These are phyloP conservation scores for Daphne laureola DNA, from an alignment of 441 rosid species.

Conservation along the genomic window DNA sequence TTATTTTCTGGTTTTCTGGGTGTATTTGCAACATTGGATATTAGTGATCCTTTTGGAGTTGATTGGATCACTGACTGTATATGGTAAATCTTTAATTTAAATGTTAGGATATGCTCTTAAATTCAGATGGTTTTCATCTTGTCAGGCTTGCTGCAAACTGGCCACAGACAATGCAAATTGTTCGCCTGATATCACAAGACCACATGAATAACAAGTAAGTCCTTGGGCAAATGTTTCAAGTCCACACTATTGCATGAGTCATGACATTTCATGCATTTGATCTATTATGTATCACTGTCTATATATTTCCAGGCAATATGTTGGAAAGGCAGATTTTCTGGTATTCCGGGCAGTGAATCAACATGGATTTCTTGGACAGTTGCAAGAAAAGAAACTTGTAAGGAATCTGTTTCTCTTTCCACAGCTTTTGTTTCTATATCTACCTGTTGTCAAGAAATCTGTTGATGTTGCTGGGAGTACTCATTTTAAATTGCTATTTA, in stretches of 20 bases:
- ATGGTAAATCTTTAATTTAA: too few species aligned
- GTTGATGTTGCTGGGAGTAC: too few species aligned
- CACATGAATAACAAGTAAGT: constrained; percentile 96
- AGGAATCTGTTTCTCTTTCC: constrained; percentile 19
- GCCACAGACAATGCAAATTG: constrained; percentile 97
- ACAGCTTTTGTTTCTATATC: not conserved
- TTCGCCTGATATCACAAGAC: constrained; percentile 91
- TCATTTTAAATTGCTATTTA: too few species aligned
- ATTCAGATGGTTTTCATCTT: constrained; percentile 17
- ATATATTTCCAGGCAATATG: constrained; percentile 65
- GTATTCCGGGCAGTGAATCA: constrained; percentile 97
- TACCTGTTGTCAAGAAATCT: too few species aligned
- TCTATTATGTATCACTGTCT: constrained; percentile 4
- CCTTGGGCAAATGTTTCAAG: constrained; percentile 1
- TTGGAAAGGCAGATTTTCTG: constrained; percentile 92
- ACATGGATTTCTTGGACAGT: constrained; percentile 92
- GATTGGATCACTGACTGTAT: too few species aligned
- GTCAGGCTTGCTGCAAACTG: constrained; percentile 95
- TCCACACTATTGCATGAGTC: not conserved
- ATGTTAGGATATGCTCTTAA: too few species aligned
- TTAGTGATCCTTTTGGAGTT: too few species aligned
- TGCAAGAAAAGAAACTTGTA: constrained; percentile 98
- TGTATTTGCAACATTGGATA: too few species aligned
- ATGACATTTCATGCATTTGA: not conserved
- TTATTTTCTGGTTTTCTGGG: too few species aligned